phyloP scores from a whole-genome alignment of 257 asterid species.

The Catharanthus roseus region DNA sequence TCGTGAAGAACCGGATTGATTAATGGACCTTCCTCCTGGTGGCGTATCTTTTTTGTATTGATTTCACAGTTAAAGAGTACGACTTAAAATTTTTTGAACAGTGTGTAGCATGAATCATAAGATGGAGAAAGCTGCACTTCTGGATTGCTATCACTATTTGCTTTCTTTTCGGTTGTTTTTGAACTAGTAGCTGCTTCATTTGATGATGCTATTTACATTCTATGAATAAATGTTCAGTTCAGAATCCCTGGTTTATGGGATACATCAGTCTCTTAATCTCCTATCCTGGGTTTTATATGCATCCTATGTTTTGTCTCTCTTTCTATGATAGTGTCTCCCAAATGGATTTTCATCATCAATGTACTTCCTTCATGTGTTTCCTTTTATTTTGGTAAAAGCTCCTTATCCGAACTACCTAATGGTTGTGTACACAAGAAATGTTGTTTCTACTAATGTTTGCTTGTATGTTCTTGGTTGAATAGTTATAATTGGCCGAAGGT shows the following conservation, averaged over 20 bases:
- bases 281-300: neutral
- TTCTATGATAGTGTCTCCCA: neutral
- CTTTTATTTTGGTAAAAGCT: neutral
- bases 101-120: conserved; percentile 8
- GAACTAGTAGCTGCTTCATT: neutral
- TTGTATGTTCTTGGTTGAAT: too few species aligned
- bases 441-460: too few species aligned
- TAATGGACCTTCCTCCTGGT: conserved; percentile 7
- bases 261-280: neutral
- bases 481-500: too few species aligned
- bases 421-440: neutral
- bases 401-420: neutral
- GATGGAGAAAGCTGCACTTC: neutral
- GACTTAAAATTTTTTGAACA: neutral
- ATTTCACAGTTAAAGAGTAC: neutral
- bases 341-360: neutral
- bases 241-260: neutral
- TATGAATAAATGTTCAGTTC: conserved; percentile 11
- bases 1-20: conserved; percentile 59
- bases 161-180: neutral
- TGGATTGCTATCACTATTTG: neutral
- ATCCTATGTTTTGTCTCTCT: neutral
- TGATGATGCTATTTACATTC: neutral
- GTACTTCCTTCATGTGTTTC: neutral
- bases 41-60: neutral